Base-by-base conservation (phyloP, 805 yeast genomes). In the Blastobotrys muscicola region DNA sequence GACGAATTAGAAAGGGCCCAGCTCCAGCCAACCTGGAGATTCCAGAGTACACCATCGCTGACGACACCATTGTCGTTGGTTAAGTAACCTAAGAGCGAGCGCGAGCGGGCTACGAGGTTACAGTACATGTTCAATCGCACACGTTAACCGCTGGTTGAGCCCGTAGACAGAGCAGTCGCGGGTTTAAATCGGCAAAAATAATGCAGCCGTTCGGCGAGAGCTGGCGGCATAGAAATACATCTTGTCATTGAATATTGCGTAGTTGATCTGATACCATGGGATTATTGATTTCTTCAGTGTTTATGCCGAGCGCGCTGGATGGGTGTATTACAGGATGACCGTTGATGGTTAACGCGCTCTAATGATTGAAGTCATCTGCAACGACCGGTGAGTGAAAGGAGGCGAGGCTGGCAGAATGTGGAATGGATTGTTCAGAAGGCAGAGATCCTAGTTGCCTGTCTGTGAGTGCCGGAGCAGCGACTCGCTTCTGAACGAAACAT, bases 1-100 rank as follows among this genome's bases (percentile, higher is more conserved):
- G 99, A 69, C 90, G 99, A 82, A 90, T 92, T 67, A 86, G 99
- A 81, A 90, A 80, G 75, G 99, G 99, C 59, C 99, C 99, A 59
- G 99, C 99, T 65, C 99, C 99, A 64, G 78, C 86, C 69, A 92
- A 92, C 77, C 79, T 92, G 74, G 98, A 92, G 75, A 76, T 92
- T 60, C 99, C 99, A 59, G 74, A 77, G 58, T 92, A 92, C 67
- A 85, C 80, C 57, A 84, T 92, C 65, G 78, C 75, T 51, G 94
- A 84, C 63, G 86, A 85, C 53, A 82, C 84, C 64, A 69, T 92
- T 58, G 76, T 87, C 58, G 80, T 84, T 61, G 98, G 98, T 81
- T 92, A 81, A 67, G 30, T 6, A 8, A 38, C 7, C 26, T 6
- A 36, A 13, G n/a, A 33, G 15, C 36, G 36, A 33, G 10, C 15